Evolutionary conservation across 1,139 yeast species (phyloP), one percentile per base, ranked within the genome.

Genomic region (Blastobotrys raffinosifermentans): DNA sequence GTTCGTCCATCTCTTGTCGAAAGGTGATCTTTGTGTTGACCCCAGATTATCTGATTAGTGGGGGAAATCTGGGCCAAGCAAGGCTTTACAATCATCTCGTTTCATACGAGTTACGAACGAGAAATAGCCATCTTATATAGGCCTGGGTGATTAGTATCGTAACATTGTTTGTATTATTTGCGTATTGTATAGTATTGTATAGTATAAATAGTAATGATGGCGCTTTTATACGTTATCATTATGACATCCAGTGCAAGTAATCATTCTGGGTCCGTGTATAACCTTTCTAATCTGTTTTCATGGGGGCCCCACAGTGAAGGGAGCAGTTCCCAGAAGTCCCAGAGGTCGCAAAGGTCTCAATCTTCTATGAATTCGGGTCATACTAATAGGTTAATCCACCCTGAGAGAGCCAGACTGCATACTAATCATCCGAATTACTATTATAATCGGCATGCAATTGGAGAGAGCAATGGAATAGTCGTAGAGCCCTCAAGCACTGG

Each of bases 401-500:
- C 82, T 4, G 91, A 82, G 53, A 66, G 93, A 45, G 73, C 77
- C 31, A 63, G 81, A 38, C 61, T 79, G 41, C 66, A 68, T 45
- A 75, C 73, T 10, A 66, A 68, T 38, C 78, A 79, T 51, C 85
- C 89, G 2, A 71, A 77, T 38, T 79, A 66, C 58, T 84, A 80
- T 56, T 82, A 82, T 56, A 70, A 80, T 13, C 83, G 77, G 50
- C 59, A 50, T 30, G 77, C 77, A 23, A 75, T 84, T 3, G n/a
- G n/a, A 8, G 73, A 76, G 39, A 79, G 77, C n/a, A 68, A 66
- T 38, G 80, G 77, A 50, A 57, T 80, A 37, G 29, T 41, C 4
- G 48, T 81, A 31, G 74, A 72, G 47, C 83, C 86, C 2, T 75
- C 85, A 0, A 58, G 75, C 2, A 77, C 85, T 1, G 87, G 87